phyloP scores from a whole-genome alignment of 169 alveolate genomes.

The Fabrea salina region DNA sequence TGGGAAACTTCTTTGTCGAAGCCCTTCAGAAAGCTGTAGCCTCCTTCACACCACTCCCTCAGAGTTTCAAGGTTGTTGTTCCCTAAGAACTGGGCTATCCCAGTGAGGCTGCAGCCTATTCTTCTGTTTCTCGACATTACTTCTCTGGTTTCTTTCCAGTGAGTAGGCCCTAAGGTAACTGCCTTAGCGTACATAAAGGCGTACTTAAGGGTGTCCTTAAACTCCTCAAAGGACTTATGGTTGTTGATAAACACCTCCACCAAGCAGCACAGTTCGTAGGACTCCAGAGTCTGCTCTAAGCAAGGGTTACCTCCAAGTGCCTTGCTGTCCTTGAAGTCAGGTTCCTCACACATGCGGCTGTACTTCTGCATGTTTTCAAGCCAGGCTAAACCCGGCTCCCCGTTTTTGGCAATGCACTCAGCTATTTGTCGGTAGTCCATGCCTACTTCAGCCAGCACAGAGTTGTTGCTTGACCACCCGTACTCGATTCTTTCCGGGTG shows the following conservation, averaged over 20 bases:
- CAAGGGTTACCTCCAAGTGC: constrained; percentile 69
- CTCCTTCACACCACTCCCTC: constrained; percentile 44
- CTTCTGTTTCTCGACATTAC: constrained; percentile 56
- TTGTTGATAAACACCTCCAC: constrained; percentile 59
- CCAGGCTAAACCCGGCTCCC: constrained; percentile 69
- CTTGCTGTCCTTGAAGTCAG: constrained; percentile 39
- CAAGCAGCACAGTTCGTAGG: constrained; percentile 56
- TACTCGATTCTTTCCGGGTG: constrained; percentile 55
- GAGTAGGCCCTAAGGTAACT: constrained; percentile 55
- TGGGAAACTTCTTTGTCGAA: constrained; percentile 50
- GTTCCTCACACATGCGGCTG: constrained; percentile 53
- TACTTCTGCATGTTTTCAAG: constrained; percentile 53
- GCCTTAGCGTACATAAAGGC: constrained; percentile 55
- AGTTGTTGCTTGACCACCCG: constrained; percentile 63
- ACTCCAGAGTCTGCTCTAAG: constrained; percentile 58
- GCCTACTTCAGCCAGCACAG: constrained; percentile 52
- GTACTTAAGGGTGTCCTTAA: constrained; percentile 43
- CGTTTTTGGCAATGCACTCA: constrained; percentile 43
- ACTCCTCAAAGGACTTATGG: constrained; percentile 41
- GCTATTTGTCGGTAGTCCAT: constrained; percentile 49
- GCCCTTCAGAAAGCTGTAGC: constrained; percentile 35
- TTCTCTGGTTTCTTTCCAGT: constrained; percentile 45
- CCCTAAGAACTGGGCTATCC: constrained; percentile 49
- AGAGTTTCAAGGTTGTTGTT: constrained; percentile 27
- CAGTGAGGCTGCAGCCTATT: constrained; percentile 61